phyloP scores from a whole-genome alignment of 768 basidiomycete genomes.

The Leucosporidium scottii region DNA sequence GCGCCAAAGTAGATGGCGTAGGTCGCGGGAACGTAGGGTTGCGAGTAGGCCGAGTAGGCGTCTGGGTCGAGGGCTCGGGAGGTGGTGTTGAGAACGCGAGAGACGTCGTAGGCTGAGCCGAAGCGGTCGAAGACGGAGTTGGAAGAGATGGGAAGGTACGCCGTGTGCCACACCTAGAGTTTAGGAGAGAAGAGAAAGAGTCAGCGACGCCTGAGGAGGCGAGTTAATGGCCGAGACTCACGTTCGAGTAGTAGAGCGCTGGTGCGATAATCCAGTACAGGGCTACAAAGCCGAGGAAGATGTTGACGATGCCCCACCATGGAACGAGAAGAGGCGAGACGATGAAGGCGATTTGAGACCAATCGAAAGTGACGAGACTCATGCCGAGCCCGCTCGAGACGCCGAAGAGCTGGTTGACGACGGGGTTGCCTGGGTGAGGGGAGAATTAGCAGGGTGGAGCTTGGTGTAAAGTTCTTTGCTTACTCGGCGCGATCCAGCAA shows the following conservation, averaged over 20 bases:
- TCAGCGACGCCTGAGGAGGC: not conserved
- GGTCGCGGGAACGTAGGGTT: slow-evolving; percentile 79
- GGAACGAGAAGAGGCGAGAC: slow-evolving; percentile 70
- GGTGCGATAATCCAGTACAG: slow-evolving; percentile 91
- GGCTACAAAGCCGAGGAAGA: slow-evolving; percentile 74
- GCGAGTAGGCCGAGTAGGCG: slow-evolving; percentile 77
- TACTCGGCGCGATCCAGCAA: slow-evolving; percentile 76
- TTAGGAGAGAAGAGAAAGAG: not conserved
- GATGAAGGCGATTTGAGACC: slow-evolving; percentile 66
- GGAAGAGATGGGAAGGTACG: slow-evolving; percentile 80
- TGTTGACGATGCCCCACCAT: slow-evolving; percentile 95
- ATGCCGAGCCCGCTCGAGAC: slow-evolving; percentile 74
- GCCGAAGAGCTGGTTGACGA: slow-evolving; percentile 88
- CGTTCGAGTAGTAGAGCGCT: slow-evolving; percentile 85
- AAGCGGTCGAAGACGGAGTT: slow-evolving; percentile 76
- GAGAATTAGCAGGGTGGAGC: no score
- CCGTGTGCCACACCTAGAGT: slow-evolving; percentile 71
- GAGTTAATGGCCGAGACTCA: slow-evolving; percentile 45
- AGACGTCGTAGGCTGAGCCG: slow-evolving; percentile 66
- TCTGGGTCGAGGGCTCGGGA: slow-evolving; percentile 62
- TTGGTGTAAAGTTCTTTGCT: not conserved
- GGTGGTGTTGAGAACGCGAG: slow-evolving; percentile 54
- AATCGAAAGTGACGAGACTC: slow-evolving; percentile 88
- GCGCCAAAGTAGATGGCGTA: slow-evolving; percentile 84
- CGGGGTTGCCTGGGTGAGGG: slow-evolving; percentile 52